Evolutionary conservation across 164 flowering plant species (phyloP).

Genomic region (Annona cherimola): DNA sequence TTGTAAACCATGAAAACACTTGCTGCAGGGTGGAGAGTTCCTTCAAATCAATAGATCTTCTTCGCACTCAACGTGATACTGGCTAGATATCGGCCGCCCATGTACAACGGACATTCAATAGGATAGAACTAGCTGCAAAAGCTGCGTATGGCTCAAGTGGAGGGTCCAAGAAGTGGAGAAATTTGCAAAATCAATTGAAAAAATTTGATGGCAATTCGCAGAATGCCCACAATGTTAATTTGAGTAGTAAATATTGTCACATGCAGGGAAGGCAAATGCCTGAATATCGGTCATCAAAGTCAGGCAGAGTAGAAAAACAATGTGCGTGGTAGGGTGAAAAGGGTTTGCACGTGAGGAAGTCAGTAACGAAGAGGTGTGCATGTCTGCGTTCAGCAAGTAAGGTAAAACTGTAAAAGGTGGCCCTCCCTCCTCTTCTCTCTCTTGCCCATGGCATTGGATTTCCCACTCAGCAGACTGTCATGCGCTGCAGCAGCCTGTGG

Average conservation of each 20-base stretch:
- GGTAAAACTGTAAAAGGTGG: neutral
- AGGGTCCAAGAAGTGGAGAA: neutral
- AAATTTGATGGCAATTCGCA: neutral
- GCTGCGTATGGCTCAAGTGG: neutral
- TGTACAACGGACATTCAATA: no score
- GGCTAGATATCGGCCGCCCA: no score
- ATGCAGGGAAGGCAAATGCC: neutral
- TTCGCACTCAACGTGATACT: no score
- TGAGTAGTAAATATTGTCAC: neutral
- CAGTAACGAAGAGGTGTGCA: slow-evolving; percentile 14
- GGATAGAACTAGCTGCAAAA: no score
- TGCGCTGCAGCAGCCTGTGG: slow-evolving; percentile 20
- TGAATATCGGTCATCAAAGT: neutral
- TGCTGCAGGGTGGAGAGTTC: no score
- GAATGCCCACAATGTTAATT: no score
- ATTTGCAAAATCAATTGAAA: neutral
- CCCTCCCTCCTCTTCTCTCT: neutral
- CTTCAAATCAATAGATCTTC: no score
- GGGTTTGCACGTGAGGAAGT: slow-evolving; percentile 33
- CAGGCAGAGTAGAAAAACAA: neutral
- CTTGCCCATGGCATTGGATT: slow-evolving; percentile 13
- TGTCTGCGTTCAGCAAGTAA: slow-evolving; percentile 20
- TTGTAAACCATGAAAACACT: neutral
- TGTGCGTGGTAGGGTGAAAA: neutral
- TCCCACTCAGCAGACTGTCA: slow-evolving; percentile 25